A percentile compares a stretch with the other conserved stretches of the same genome.
Evolutionary conservation across 2,329 filamentous ascomycete genomes (phyloP).

Genomic region (Leptosphaerulina australis): DNA sequence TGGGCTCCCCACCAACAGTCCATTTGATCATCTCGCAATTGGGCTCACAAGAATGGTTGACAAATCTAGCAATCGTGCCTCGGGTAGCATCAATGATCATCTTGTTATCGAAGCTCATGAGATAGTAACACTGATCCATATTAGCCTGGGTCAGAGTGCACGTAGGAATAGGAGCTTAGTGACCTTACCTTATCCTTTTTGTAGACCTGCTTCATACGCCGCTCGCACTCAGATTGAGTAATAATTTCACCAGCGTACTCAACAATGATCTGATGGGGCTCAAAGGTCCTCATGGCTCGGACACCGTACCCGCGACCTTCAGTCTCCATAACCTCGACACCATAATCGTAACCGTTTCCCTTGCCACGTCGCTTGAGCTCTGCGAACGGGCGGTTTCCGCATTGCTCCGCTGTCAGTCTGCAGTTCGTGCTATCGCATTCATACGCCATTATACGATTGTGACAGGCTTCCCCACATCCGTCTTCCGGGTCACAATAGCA

Average conservation of each 20-base stretch:
- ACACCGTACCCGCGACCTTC: slow-evolving; percentile 87
- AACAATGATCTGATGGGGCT: slow-evolving; percentile 92
- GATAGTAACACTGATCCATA: slow-evolving; percentile 79
- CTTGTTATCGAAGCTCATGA: slow-evolving; percentile 98
- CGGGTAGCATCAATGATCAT: slow-evolving; percentile 98
- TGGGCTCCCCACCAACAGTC: slow-evolving; percentile 90
- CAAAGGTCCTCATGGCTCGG: slow-evolving; percentile 85
- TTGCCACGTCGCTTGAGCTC: slow-evolving; percentile 70
- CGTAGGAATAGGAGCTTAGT: background rate
- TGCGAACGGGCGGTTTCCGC: slow-evolving; percentile 87
- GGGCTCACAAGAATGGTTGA: slow-evolving; percentile 95
- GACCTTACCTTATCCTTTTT: slow-evolving; percentile 82
- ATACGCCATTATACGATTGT: slow-evolving; percentile 96
- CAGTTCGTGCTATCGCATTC: slow-evolving; percentile 94
- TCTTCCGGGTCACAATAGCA: slow-evolving; percentile 64
- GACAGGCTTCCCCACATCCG: slow-evolving; percentile 86
- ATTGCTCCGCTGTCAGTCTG: slow-evolving; percentile 72
- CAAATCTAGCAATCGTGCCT: slow-evolving; percentile 94
- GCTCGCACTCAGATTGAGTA: slow-evolving; percentile 89
- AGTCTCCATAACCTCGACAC: slow-evolving; percentile 94
- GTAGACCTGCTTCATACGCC: slow-evolving; percentile 90
- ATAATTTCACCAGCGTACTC: slow-evolving; percentile 99
- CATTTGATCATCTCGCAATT: slow-evolving; percentile 99
- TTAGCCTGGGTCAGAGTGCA: slow-evolving; percentile 21
- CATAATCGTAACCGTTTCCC: slow-evolving; percentile 86